Base-by-base conservation (phyloP, 306 rosid genomes). In the Cicer pinnatifidum region DNA sequence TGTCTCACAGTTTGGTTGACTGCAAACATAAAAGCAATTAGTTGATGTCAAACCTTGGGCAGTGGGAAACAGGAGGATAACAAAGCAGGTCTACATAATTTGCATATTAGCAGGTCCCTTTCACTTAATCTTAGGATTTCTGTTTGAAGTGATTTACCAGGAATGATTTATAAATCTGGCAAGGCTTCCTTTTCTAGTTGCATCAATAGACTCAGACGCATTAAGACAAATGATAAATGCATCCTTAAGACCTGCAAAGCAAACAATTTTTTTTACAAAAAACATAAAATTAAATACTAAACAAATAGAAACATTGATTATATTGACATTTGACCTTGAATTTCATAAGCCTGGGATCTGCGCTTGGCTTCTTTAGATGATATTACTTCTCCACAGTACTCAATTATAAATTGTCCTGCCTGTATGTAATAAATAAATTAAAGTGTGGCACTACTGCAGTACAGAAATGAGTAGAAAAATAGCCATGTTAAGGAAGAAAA, bases 311-410 rank as follows among this genome's bases (percentile, higher is more conserved):
- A 64, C 44, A 72, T 58, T 48, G 37, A 52, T 59, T 37, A 40
- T 62, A 71, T 69, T 62, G 76, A 58, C 46, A 64, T 54, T 58
- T 66, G 78, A 93, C 98, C 98, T 88, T 89, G 91, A 82, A 15
- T 57, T 76, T 91, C 97, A 78, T 94, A 91, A 68, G 88, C 87
- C 8, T 91, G 97, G 44, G 98, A 86, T 87, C 97, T 88, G 66
- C 85, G 83, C 67, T 91, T 94, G 59, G 98, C 98, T 87, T 94
- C 97, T 77, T 91, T 94, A 88, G 96, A 91, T 44, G 97, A 89
- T 72, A 94, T 94, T 53, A 94, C 96, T 88, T 94, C 98, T 82
- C 98, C 98, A 74, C 92, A 89, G 80, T 91, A 94, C 82, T 94
- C 98, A 35, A 89, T 94, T 69, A 94, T 75, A 85, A 94, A 91